Base-by-base conservation (phyloP, 1,284 basidiomycete genomes). In the Tausonia pullulans region DNA sequence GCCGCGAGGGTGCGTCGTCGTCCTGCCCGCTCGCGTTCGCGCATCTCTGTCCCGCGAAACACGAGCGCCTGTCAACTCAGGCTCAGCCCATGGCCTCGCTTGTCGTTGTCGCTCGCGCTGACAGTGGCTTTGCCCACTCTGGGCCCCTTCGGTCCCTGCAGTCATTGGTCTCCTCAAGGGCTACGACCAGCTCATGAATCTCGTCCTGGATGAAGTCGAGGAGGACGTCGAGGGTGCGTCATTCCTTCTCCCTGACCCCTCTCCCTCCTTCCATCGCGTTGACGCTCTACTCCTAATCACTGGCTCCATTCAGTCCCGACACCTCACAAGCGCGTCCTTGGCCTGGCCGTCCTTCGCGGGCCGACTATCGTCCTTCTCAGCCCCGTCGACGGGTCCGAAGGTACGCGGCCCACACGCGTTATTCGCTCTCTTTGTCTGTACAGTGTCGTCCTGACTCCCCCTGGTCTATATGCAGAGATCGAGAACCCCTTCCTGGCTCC, bases 171-270 rank as follows among this genome's bases (percentile, higher is more conserved):
- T 87, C 11, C 78, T 98, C 69, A 98, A 98, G 77, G 95, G 95
- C 11, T 98, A 87, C 73, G 96, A 98, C 77, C 94, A 98, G 72
- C 81, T 98, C 54, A 83, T 98, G 71, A 98, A 98, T 76, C 84
- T 98, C 64, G 95, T 78, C 49, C 73, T 78, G 72, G 77, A 78
- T 65, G 77, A 78, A 60, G 77, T 78, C 0, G 71, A 75, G n/a
- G 77, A 78, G 69, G 74, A 74, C 62, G 75, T 73, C 55, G 72
- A 75, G 68, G 73, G 77, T 78, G 73, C 70, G 77, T 71, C 14
- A 14, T 44, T 14, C 48, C 13, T 27, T 45, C 41, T 27, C 11
- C 44, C 45, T n/a, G 11, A 16, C 48, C 10, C 9, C 58, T 16
- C 13, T 46, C 48, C 44, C 11, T 64, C n/a, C 41, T 43, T 14